Base-by-base conservation (phyloP, 139 green algal species). In the Desmodesmus armatus region DNA sequence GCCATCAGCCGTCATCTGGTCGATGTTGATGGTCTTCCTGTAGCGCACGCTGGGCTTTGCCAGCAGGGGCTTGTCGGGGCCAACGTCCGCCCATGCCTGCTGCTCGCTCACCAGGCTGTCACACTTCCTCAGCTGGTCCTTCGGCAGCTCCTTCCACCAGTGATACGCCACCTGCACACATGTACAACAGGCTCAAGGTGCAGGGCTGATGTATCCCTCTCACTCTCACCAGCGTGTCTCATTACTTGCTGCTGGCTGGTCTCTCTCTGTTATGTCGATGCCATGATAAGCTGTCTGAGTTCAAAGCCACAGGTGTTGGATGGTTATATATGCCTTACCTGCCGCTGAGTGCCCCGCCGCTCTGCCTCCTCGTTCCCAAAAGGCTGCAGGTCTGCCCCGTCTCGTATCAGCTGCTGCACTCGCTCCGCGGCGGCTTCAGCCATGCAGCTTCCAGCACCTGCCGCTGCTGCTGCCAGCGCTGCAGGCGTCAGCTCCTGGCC, bases 11-110 rank as follows among this genome's bases (percentile, higher is more conserved):
- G 21, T 29, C 41, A 39, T 62, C 53, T 87, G 66, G 9, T 39
- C 25, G 17, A 80, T 85, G 70, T 94, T 93, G 86, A 92, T 87
- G 11, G 89, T 88, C 83, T 95, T 94, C 44, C 91, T 83, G 78
- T 89, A 92, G 31, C 80, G 72, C 72, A 95, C 90, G 35, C 69
- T 89, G 39, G 92, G 92, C 75, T 85, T 88, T 19, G 77, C 77
- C 67, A 88, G 69, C 47, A 88, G 62, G 11, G 67, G 47, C 47
- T 27, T 31, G 23, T 82, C 75, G 23, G n/a, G n/a, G n/a, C n/a
- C n/a, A n/a, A n/a, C n/a, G n/a, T n/a, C n/a, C n/a, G n/a, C n/a
- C n/a, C n/a, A n/a, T n/a, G n/a, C n/a, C n/a, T n/a, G n/a, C n/a
- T n/a, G 7, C 47, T 13, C 13, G 47, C 9, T 55, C 47, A 55